Evolutionary conservation across 2,329 filamentous ascomycete species (phyloP), one percentile per base, ranked within the genome.

Genomic region (Botrytis tulipae): DNA sequence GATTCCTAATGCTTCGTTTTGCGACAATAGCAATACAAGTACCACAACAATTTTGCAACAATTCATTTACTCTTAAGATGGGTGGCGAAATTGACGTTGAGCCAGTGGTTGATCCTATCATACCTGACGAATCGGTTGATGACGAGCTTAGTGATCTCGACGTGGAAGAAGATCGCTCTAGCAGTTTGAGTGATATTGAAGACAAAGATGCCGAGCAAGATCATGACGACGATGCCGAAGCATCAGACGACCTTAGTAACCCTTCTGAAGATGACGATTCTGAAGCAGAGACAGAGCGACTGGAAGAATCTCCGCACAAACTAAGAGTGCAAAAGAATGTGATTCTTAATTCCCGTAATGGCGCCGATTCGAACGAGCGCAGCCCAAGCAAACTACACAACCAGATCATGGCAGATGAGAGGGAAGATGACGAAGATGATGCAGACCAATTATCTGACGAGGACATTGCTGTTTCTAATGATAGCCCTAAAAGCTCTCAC

Each of bases 211-310:
- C 93, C 75, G 87, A 86, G 61, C 87, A 86, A 63, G 91, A 93
- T 70, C 90, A 92, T 76, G 83, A 83, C 5, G 83, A 83, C 20
- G 84, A 92, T 71, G 88, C 84, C 75, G 82, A 80, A 74, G 83
- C 80, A 32, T 79, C 78, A 22, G 78, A 81, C 42, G 77, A 78
- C 9, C 74, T 78, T 44, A 79, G 82, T 81, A 73, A 83, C 80
- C 71, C 82, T 77, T 78, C 78, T 51, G 89, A 89, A 81, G 88
- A 91, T 70, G 87, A 87, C 72, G 90, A 92, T 78, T 92, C 95
- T 5, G 95, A 98, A 83, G 95, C 95, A 48, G 95, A 98, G 83
- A 98, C 95, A 2, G 95, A 98, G 83, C 91, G 96, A 74, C 87
- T 99, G 74, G 96, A 96, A 80, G 91, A 93, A 80, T 97, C 94